These are phyloP conservation scores for Fistulifera pelliculosa DNA, from an alignment of 108 stramenopile genomes.

Conservation along the genomic window DNA sequence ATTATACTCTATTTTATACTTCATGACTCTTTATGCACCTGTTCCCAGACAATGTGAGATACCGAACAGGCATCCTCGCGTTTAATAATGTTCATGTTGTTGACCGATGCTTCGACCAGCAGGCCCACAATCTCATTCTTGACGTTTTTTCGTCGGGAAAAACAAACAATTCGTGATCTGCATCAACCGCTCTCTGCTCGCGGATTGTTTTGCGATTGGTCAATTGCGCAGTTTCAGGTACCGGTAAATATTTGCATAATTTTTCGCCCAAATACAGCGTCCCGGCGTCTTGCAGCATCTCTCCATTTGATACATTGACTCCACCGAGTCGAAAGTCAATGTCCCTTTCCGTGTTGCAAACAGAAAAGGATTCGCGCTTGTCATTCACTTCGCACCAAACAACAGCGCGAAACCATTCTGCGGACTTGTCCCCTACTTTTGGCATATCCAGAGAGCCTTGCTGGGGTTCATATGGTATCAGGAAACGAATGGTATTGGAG, in stretches of 20 bases:
- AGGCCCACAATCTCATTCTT: conserved; percentile 18
- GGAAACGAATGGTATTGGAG: conserved; percentile 31
- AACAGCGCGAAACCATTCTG: conserved; percentile 33
- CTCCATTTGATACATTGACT: conserved; percentile 8
- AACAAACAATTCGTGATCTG: conserved; percentile 21
- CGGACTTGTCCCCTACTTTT: conserved; percentile 18
- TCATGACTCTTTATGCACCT: no score
- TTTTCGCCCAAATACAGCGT: conserved; percentile 44
- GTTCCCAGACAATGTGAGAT: conserved; percentile 64
- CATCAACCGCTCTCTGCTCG: background rate
- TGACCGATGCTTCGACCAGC: conserved; percentile 23
- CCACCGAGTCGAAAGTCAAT: conserved; percentile 40
- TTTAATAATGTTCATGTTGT: conserved; percentile 25
- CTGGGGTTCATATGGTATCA: conserved; percentile 33
- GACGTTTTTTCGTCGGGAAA: conserved; percentile 5
- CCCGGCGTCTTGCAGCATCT: conserved; percentile 24
- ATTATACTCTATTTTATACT: no score
- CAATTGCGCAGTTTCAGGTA: conserved; percentile 27
- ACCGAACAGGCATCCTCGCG: conserved; percentile 46
- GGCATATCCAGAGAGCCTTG: background rate
- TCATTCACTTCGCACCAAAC: conserved; percentile 67
- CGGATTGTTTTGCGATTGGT: conserved; percentile 10
- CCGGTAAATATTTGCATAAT: conserved; percentile 32
- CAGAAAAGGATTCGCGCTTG: conserved; percentile 23
- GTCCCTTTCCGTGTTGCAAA: conserved; percentile 37